Evolutionary conservation across 257 asterid species (phyloP), one percentile per base, ranked within the genome.

Genomic region (Dorcoceras hygrometricum): DNA sequence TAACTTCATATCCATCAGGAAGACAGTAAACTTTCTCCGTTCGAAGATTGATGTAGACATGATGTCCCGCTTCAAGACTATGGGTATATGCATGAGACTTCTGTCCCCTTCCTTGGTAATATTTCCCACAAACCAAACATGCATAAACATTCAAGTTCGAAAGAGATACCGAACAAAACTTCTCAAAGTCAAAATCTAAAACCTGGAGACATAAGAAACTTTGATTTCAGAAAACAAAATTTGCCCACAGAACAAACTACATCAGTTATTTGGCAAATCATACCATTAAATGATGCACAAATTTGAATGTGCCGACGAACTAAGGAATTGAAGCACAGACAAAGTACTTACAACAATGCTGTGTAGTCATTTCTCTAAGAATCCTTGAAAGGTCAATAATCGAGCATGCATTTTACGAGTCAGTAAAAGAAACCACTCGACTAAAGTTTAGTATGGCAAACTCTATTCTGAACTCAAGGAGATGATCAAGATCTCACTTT

Each of bases 21-120:
- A 94, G 97, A 77, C 97, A 94, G 78, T 84, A 94, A 69, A 90
- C 95, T 81, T 90, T 90, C 83, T 94, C 97, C 10, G 95, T 87
- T 51, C 81, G 88, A 61, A 94, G 95, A 84, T 94, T 94, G 79
- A 94, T 94, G 86, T 73, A 94, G 51, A 94, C 97, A 70, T 94
- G 99, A 76, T 94, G 99, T 25, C 83, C 96, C 31, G 96, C 97
- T 83, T 94, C 99, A 63, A 90, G 95, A 76, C 99, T 94, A 66
- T 94, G 99, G 22, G 97, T 94, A 76, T 90, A 94, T 59, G 97
- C 99, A 79, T 86, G 96, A 58, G 99, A 94, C 73, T 90, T 94
- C 28, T 75, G 89, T 31, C 97, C 96, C 83, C 97, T 94, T 74
- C 99, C 99, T 76, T 90, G 99, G 81, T 69, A 94, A 80, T 94